A percentile compares a stretch with the other conserved stretches of the same genome.
Evolutionary conservation across 495 filamentous ascomycete species (phyloP).

Genomic region (Xylaria grammica): DNA sequence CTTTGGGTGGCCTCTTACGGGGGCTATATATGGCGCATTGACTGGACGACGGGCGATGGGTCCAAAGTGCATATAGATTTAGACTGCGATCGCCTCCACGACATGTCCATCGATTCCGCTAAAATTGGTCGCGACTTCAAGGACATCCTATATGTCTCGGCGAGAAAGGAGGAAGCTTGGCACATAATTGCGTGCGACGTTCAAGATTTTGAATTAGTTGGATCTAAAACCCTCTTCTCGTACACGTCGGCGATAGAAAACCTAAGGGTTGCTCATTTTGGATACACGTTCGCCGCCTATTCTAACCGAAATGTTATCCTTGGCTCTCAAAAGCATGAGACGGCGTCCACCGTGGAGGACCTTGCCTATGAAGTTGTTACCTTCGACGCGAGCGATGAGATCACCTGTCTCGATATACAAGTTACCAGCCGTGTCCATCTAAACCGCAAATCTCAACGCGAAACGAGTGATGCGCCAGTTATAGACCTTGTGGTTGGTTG

Average conservation of each 20-base stretch:
- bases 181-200: conserved; percentile 50
- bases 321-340: conserved; percentile 27
- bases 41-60: conserved; percentile 71
- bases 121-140: conserved; percentile 38
- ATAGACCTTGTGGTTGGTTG: conserved; percentile 79
- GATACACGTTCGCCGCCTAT: conserved; percentile 30
- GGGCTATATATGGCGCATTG: conserved; percentile 71
- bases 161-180: conserved; percentile 37
- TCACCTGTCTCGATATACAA: conserved; percentile 63
- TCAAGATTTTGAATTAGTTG: conserved; percentile 27
- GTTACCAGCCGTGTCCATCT: conserved; percentile 35
- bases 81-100: conserved; percentile 30
- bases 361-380: conserved; percentile 55
- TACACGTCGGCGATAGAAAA: conserved; percentile 38
- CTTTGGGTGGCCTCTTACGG: conserved; percentile 73
- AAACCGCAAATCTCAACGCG: conserved; percentile 43
- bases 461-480: conserved; percentile 37
- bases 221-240: conserved; percentile 38
- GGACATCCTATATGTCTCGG: conserved; percentile 52
- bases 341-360: conserved; percentile 35
- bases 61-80: conserved; percentile 43
- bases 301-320: conserved; percentile 29
- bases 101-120: conserved; percentile 51
- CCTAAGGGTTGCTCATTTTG: conserved; percentile 35
- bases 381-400: conserved; percentile 57